Base-by-base conservation (phyloP, 116 monocot genomes). In the Papilionanthe hybrid region DNA sequence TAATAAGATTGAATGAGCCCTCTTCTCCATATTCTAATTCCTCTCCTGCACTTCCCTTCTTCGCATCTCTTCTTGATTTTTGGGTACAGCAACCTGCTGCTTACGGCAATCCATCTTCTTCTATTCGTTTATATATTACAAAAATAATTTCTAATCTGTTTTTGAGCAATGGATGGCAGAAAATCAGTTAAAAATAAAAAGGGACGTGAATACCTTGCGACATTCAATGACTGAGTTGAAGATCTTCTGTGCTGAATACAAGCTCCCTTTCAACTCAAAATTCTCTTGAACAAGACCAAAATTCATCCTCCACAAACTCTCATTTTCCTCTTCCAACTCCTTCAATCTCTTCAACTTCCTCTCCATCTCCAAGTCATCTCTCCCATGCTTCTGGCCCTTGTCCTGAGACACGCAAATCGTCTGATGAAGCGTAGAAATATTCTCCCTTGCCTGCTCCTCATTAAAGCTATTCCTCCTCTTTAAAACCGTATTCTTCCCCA, bases 301-400 rank as follows among this genome's bases (percentile, higher is more conserved):
- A 71, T 87, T 91, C 30, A 55, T 32, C 47, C 45, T 78, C 72
- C 69, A 77, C 23, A 91, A 83, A 32, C 69, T 29, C 0, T 75
- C 71, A 43, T 77, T 83, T 76, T 87, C 89, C 8, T 68, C 80
- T 80, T 91, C 87, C 75, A 89, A 78, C 15, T 84, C 85, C 75
- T 79, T 72, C 48, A 89, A 23, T 81, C 82, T 85, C 78, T 83
- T 82, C 60, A 84, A 17, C 83, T 82, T 86, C 69, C 68, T 82
- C 72, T 89, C 85, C 9, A 78, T 12, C 77, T 83, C 89, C 19
- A 27, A 68, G 18, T 1, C 23, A 53, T 77, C 77, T 4, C 25
- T 76, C 50, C 20, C 76, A 11, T 20, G 23, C 49, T 49, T 43
- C 10, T 66, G 15, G 72, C 69, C 49, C 53, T 25, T 81, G 50